These are phyloP conservation scores for Malus hybrid DNA, from an alignment of 331 rosid species.

Conservation along the genomic window DNA sequence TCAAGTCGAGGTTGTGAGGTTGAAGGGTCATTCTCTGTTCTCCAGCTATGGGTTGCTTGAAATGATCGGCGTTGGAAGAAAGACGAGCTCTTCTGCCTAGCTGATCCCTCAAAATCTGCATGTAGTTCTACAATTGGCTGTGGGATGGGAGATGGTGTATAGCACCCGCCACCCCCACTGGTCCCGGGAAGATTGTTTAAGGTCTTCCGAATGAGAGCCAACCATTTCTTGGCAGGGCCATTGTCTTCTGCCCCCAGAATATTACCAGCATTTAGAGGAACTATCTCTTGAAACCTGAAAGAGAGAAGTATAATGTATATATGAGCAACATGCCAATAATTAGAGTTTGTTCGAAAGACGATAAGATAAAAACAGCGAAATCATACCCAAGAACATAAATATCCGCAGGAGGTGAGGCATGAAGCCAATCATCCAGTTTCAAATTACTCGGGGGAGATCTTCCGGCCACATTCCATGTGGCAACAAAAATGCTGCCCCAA, in stretches of 20 bases:
- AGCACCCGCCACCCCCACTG: conserved; percentile 66
- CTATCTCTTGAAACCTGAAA: conserved; percentile 95
- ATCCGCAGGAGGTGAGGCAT: conserved; percentile 90
- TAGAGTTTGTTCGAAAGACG: conserved; percentile 11
- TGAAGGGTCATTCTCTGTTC: conserved; percentile 82
- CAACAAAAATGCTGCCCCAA: conserved; percentile 76
- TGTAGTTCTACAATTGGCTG: conserved; percentile 74
- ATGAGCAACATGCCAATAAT: conserved; percentile 2
- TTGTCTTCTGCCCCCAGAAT: conserved; percentile 95
- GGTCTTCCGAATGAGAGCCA: conserved; percentile 83
- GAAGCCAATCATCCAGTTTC: conserved; percentile 89
- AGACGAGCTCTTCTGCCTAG: conserved; percentile 88
- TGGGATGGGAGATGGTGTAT: conserved; percentile 96
- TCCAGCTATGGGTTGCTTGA: conserved; percentile 83
- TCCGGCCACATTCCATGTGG: conserved; percentile 98
- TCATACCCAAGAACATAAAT: conserved; percentile 97
- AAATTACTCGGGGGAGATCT: conserved; percentile 89
- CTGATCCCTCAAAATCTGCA: conserved; percentile 97
- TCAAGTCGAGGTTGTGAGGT: conserved; percentile 67
- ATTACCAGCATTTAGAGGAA: conserved; percentile 97
- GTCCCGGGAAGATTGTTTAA: conserved; percentile 92
- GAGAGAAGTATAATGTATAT: conserved; percentile 13
- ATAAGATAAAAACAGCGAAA: conserved; percentile 3
- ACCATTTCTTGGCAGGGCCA: conserved; percentile 99
- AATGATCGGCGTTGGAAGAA: conserved; percentile 92